Evolutionary conservation across 495 filamentous ascomycete species (phyloP), one percentile per base, ranked within the genome.

Genomic region (Bryoglossum gracile): DNA sequence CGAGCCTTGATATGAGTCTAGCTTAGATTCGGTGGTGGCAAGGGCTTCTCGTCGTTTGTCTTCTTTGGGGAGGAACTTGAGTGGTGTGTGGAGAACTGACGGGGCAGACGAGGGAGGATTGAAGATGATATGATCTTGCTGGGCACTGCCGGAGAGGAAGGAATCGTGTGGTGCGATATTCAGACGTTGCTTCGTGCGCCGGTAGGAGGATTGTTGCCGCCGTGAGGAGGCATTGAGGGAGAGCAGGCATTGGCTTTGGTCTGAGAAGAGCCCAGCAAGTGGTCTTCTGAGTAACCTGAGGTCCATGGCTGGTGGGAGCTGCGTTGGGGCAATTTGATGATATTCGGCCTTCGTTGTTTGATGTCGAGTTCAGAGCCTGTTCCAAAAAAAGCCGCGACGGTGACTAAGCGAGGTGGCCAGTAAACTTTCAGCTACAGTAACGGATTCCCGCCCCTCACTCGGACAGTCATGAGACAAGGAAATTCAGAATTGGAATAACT

Each of bases 91-190:
- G 64, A 83, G 87, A 26, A 89, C 82, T 16, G 80, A 86, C 1
- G 94, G 78, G 0, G 79, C 76, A 25, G 87, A 80, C n/a, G 90
- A 83, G 5, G 92, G 92, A 34, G 92, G 92, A 69, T 96, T 97
- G 82, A 84, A 90, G 68, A 98, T 81, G 64, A 97, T 87, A 56
- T 87, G 60, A 46, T 61, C 56, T 34, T 60, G 54, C 17, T 19
- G 13, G 3, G 58, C 51, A 19, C 43, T 62, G 2, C 75, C 70
- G 13, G 64, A 51, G 23, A 65, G 67, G 59, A 83, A 86, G 11
- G 81, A 81, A 8, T 71, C 72, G 65, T 83, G 74, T 45, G 77
- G 78, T 55, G 78, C 77, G 53, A 81, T 67, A 48, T 76, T 72
- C 45, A 83, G 70, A 17, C 75, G 70, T 67, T 80, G 73, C 62